These are phyloP conservation scores for Linnemannia zychae DNA, from an alignment of 192 early-diverging fungal species.

Conservation along the genomic window DNA sequence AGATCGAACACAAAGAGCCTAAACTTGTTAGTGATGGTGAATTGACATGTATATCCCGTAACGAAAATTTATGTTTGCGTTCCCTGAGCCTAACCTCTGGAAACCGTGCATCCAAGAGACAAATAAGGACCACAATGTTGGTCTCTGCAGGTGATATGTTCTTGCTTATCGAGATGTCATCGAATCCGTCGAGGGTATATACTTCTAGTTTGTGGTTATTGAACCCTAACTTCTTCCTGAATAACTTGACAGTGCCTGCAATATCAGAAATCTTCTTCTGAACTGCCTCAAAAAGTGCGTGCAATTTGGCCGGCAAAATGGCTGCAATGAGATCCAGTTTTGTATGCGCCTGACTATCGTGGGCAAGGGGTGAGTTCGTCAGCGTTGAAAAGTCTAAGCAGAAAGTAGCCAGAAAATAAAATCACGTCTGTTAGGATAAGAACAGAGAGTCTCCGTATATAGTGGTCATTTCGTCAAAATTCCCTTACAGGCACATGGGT, in stretches of 20 bases:
- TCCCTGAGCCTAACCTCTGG: slow-evolving; percentile 22
- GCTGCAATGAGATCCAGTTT: slow-evolving; percentile 25
- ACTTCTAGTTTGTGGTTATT: neutral
- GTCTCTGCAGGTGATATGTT: slow-evolving; percentile 14
- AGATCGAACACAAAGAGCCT: neutral
- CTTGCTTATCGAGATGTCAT: slow-evolving; percentile 9
- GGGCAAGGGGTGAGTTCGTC: slow-evolving; percentile 31
- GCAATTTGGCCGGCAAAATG: slow-evolving; percentile 24
- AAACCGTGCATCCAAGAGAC: slow-evolving; percentile 18
- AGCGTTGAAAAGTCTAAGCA: slow-evolving; percentile 31
- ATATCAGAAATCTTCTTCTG: slow-evolving; percentile 16
- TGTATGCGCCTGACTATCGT: slow-evolving; percentile 31
- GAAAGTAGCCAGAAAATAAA: neutral
- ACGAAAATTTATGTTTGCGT: neutral
- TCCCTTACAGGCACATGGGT: slow-evolving; percentile 21
- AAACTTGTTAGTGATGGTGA: neutral
- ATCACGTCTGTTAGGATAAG: neutral
- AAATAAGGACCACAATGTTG: slow-evolving; percentile 27
- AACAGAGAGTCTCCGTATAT: neutral
- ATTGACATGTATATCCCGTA: too few relatives aligned
- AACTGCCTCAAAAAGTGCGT: slow-evolving; percentile 35
- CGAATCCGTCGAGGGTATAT: slow-evolving; percentile 7
- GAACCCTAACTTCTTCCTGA: slow-evolving; percentile 9
- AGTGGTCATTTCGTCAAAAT: neutral
- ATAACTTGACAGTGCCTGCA: neutral